Conservation (phyloP, 2,329 filamentous ascomycete species). For the Fusarium compactum region DNA sequence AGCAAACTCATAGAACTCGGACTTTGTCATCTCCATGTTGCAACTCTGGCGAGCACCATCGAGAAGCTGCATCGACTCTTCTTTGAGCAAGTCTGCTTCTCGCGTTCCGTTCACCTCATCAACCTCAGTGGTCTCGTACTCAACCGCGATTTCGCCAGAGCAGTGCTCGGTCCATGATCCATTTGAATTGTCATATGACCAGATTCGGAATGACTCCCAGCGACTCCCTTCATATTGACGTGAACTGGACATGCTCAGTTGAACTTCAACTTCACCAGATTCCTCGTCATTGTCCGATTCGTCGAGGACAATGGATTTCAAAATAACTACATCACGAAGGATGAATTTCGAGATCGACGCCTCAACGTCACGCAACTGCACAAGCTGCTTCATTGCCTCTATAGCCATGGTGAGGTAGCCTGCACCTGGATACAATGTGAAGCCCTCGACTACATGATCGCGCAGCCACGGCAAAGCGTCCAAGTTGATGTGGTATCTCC, state of each 20-base stretch:
- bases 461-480: conserved; percentile 17
- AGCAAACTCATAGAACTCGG: conserved; percentile 8
- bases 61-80: background rate
- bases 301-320: background rate
- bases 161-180: conserved; percentile 7
- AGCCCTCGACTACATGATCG: conserved; percentile 25
- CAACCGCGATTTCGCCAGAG: background rate
- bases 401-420: conserved; percentile 30
- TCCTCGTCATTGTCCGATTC: background rate
- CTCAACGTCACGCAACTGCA: background rate
- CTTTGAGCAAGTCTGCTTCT: background rate
- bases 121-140: background rate
- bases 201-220: conserved; percentile 8
- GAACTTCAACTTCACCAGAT: conserved; percentile 1
- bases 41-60: background rate
- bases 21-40: background rate
- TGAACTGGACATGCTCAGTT: background rate
- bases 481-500: conserved; percentile 18
- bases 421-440: conserved; percentile 16
- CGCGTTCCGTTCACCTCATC: background rate
- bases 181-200: conserved; percentile 3
- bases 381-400: conserved; percentile 22
- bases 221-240: conserved; percentile 10
- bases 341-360: conserved; percentile 6
- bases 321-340: conserved; percentile 14